Percentiles rank a stretch among this genome's conserved stretches.
Evolutionary conservation across 225 moss, liverwort and hornwort species (phyloP).

Genomic region (Climacium dendroides): DNA sequence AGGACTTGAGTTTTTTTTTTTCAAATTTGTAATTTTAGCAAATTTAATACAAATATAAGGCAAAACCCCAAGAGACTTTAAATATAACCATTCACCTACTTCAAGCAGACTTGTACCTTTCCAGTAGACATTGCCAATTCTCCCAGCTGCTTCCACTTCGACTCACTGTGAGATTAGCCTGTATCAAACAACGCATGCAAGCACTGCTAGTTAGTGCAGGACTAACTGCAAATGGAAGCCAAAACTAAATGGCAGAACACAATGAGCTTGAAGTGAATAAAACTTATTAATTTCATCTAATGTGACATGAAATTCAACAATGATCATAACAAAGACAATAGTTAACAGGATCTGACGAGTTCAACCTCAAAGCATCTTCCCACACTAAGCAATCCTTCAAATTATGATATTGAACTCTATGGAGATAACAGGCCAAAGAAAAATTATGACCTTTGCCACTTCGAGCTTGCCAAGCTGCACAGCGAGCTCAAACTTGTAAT

Average conservation of each 20-base stretch:
- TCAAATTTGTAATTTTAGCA: too few species aligned
- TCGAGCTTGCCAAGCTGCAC: constrained; percentile 89
- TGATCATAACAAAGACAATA: not conserved
- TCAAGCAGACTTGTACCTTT: constrained; percentile 27
- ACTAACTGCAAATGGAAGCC: not conserved
- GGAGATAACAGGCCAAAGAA: not conserved
- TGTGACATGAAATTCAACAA: constrained; percentile 6
- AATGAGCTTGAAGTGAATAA: not conserved
- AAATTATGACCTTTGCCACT: constrained; percentile 50
- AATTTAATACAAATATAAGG: too few species aligned
- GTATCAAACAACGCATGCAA: not conserved
- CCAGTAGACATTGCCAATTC: constrained; percentile 88
- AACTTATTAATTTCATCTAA: not conserved
- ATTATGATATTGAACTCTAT: not conserved
- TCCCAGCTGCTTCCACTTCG: constrained; percentile 93
- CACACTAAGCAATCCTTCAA: not conserved
- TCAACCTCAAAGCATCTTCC: not conserved
- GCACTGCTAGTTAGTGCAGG: not conserved
- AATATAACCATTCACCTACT: not conserved
- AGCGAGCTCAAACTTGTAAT: constrained; percentile 89
- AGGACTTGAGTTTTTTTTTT: too few species aligned
- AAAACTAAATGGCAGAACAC: not conserved
- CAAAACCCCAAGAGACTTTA: not conserved
- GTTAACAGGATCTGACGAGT: not conserved
- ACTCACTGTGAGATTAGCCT: constrained; percentile 83